A percentile compares a stretch with the other conserved stretches of the same genome.
Evolutionary conservation across 2,329 filamentous ascomycete genomes (phyloP).

Genomic region (Xylariaceae sp.): DNA sequence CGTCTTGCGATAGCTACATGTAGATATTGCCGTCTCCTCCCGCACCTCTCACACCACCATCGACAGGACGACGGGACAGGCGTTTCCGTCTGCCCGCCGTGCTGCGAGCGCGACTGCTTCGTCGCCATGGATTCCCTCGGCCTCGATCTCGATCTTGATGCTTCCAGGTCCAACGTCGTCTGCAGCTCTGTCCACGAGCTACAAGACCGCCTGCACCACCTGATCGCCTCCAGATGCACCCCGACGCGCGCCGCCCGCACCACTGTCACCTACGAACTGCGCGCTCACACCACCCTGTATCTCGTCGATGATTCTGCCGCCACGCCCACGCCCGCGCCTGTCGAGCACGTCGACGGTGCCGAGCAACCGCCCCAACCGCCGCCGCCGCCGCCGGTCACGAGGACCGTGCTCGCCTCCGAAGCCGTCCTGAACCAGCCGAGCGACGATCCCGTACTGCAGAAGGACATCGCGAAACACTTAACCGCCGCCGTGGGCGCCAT

Average conservation of each 20-base stretch:
- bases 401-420: constrained; percentile 42
- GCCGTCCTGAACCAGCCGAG: constrained; percentile 45
- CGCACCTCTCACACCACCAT: too few relatives aligned
- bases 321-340: constrained; percentile 13
- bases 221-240: constrained; percentile 41
- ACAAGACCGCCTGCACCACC: constrained; percentile 39
- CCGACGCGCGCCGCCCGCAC: constrained; percentile 49
- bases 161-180: constrained; percentile 25
- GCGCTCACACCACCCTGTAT: constrained; percentile 40
- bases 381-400: constrained; percentile 26
- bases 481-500: constrained; percentile 38
- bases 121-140: constrained; percentile 28
- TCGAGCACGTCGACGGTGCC: constrained; percentile 20
- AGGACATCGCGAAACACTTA: constrained; percentile 47
- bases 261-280: constrained; percentile 44
- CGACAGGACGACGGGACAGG: not conserved
- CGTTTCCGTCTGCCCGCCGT: not conserved
- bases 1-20: too few relatives aligned
- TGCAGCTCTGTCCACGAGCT: constrained; percentile 45
- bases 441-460: constrained; percentile 47
- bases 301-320: constrained; percentile 38
- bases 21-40: too few relatives aligned
- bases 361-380: constrained; percentile 23
- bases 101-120: not conserved
- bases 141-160: constrained; percentile 29